Evolutionary conservation across 2,329 filamentous ascomycete species (phyloP), one percentile per base, ranked within the genome.

Genomic region (Hysterium pulicare): DNA sequence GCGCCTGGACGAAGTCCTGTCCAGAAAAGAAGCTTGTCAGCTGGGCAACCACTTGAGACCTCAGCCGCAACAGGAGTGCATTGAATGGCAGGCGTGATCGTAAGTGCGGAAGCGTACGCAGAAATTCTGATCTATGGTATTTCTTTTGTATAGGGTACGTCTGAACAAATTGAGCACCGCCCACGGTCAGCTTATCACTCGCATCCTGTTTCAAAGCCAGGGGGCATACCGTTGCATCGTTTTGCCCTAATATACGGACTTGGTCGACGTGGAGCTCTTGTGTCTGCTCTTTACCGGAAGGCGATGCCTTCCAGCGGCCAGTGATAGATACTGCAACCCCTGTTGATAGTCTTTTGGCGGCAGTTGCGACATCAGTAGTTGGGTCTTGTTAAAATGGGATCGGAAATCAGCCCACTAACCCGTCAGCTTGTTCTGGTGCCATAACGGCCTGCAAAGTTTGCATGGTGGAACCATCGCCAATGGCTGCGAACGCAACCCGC

Each of bases 91-190:
- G 83, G 56, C 91, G 86, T 50, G 86, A 72, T 44, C 93, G 86
- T 45, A 98, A 76, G 69, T 98, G 93, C 38, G 91, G 89, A 40
- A 95, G 78, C 10, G 86, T 86, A 45, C 93, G 86, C 48, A 98
- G 79, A 65, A 86, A 97, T 62, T 97, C 91, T 38, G 86, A 75
- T 4, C 84, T 88, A 56, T 96, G 90, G 56, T 93, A 95, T 70
- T 97, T 97, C 69, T 95, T 95, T 69, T 98, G 93, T 19, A 98
- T 81, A 3, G 93, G 93, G 62, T 88, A 95, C 49, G 84, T 87
- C 87, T 97, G 42, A 31, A 53, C 40, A 28, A 34, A 22, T 31
- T 20, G 34, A 39, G 49, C 44, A 51, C 22, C 46, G 47, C 21
- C 40, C 41, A 46, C 20, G 22, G 48, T 57, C 47, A 61, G 56